Evolutionary conservation across 2,329 filamentous ascomycete species (phyloP), one percentile per base, ranked within the genome.

Genomic region (Ceratocystis colombiana): DNA sequence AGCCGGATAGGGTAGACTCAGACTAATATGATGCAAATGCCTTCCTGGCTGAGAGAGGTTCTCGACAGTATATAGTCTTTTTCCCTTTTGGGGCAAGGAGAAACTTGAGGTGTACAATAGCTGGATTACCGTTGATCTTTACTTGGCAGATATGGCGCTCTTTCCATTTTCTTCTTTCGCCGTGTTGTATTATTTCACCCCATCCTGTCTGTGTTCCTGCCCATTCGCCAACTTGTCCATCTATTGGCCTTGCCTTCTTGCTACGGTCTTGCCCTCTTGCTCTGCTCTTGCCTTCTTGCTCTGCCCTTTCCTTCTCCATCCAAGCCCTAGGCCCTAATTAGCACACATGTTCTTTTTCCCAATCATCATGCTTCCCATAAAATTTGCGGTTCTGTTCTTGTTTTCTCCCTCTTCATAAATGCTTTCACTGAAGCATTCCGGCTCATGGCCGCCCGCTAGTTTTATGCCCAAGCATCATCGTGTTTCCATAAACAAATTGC

Each of bases 391-490:
- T 12, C 50, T 55, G 37, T 41, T 12, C 50, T 55, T 55, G 2
- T 55, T 17, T 33, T n/a, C 53, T 3, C 33, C n/a, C 30, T 59
- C 55, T 59, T 37, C 17, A 28, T 37, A 53, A 20, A 6, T 15
- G 5, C n/a, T 6, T 20, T n/a, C 37, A 37, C 55, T 37, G 55
- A 59, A 59, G 12, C 55, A 59, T 20, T 30, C 8, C 17, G 10
- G 22, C 22, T 57, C 10, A 37, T 30, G 55, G 17, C 28, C 55
- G 17, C 6, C 55, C 55, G 1, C 48, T 22, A 3, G 25, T 53
- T 53, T 53, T 53, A 53, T 53, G 48, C 48, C 48, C 48, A 53
- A 22, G 48, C 48, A 53, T 53, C 48, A n/a, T 28, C 15, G n/a
- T 59, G 55, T 20, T 37, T 20, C 28, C 55, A 59, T 37, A n/a